Evolutionary conservation across 345 rosid species (phyloP).

Genomic region (Salix caprea): DNA sequence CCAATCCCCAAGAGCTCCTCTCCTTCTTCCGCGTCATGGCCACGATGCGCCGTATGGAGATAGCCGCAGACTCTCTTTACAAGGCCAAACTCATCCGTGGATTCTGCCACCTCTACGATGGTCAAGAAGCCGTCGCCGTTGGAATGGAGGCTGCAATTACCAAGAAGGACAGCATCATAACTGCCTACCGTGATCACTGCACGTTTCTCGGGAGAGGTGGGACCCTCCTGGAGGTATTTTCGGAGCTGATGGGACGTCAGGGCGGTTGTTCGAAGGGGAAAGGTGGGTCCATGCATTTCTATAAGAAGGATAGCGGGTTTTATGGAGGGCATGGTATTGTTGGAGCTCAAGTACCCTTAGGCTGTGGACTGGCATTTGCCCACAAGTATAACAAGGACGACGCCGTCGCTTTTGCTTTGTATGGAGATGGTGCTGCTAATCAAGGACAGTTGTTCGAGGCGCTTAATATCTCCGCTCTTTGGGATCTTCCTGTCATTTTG

Average conservation of each 20-base stretch:
- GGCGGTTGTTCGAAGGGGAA: slow-evolving; percentile 84
- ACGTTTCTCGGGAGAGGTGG: slow-evolving; percentile 82
- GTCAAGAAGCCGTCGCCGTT: slow-evolving; percentile 89
- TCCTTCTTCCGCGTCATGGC: slow-evolving; percentile 82
- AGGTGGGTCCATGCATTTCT: slow-evolving; percentile 98
- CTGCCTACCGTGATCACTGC: slow-evolving; percentile 94
- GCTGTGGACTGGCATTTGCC: slow-evolving; percentile 94
- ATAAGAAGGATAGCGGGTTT: slow-evolving; percentile 73
- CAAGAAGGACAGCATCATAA: slow-evolving; percentile 74
- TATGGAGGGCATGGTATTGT: slow-evolving; percentile 98
- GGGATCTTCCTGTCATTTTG: slow-evolving; percentile 92
- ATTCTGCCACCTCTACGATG: slow-evolving; percentile 97
- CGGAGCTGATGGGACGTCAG: slow-evolving; percentile 92
- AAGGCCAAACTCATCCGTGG: slow-evolving; percentile 98
- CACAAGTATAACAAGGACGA: slow-evolving; percentile 90
- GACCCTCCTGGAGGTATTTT: slow-evolving; percentile 57
- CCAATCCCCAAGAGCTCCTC: slow-evolving; percentile 59
- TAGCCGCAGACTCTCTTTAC: slow-evolving; percentile 96
- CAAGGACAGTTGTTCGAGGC: slow-evolving; percentile 98
- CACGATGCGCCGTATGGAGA: slow-evolving; percentile 89
- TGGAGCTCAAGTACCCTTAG: slow-evolving; percentile 92
- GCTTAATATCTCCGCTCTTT: slow-evolving; percentile 80
- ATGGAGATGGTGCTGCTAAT: slow-evolving; percentile 98
- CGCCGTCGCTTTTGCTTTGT: slow-evolving; percentile 69
- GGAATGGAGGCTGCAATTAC: slow-evolving; percentile 97